Base-by-base conservation (phyloP, 805 yeast species). In the Kodamaea leandrae region DNA sequence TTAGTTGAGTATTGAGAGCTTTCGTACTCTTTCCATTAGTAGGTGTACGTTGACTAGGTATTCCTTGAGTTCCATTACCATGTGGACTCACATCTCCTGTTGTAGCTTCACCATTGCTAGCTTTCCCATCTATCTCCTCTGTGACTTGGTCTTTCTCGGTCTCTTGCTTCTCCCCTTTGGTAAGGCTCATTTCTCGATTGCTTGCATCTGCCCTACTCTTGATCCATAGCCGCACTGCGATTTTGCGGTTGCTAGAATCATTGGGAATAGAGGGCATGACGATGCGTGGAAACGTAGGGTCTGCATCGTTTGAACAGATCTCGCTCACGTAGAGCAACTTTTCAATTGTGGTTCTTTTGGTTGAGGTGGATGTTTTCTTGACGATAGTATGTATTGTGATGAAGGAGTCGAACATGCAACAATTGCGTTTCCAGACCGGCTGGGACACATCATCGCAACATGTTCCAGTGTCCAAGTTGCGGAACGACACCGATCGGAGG, bases 261-360 rank as follows among this genome's bases (percentile, higher is more conserved):
- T 32, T 17, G 41, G 51, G 19, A 37, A 41, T 12, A 35, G 32
- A 37, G 1, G 71, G 70, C 4, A 67, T 33, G 9, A 54, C 37
- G 3, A 65, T 39, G 7, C 47, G 50, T n/a, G 56, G 53, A 39
- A 64, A 67, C 29, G 52, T 47, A 9, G 67, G 67, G 30, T 49
- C 50, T 51, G 52, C 38, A 39, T 46, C 49, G 12, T 42, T 38
- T 4, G 29, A 23, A 1, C 53, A 43, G 4, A 61, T 50, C 43
- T 66, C 72, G 43, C 71, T 65, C 20, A 67, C 53, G 42, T 64
- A 64, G 3, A 64, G 36, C 36, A 63, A 47, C 23, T 42, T 33
- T 12, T 48, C 49, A 30, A 13, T 26, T 8, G 29, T 26, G 8
- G 14, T 9, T 12, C 17, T n/a, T n/a, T n/a, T n/a, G n/a, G n/a